A percentile compares a stretch with the other conserved stretches of the same genome.
phyloP scores from a whole-genome alignment of 2,329 filamentous ascomycete genomes.

The Talaromyces sp. region DNA sequence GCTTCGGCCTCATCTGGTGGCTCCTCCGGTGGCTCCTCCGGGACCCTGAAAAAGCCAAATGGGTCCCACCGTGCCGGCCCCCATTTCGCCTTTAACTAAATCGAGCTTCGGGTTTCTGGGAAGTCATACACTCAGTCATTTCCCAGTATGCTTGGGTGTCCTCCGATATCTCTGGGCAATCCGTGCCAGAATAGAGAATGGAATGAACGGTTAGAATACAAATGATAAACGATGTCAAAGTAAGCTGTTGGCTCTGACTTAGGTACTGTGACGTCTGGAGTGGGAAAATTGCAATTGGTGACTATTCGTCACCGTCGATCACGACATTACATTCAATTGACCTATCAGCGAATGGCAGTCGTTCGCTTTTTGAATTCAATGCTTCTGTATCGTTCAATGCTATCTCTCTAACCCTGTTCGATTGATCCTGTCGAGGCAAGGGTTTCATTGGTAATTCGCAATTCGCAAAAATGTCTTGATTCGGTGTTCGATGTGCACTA shows the following conservation, averaged over 20 bases:
- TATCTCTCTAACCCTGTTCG: neutral
- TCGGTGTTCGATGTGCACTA: neutral
- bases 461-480: neutral
- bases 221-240: neutral
- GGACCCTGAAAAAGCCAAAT: neutral
- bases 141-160: neutral
- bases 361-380: neutral
- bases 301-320: neutral
- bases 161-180: neutral
- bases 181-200: neutral
- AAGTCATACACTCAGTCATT: neutral
- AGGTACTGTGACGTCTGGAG: neutral
- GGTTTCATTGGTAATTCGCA: neutral
- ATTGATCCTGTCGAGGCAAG: neutral
- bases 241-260: neutral
- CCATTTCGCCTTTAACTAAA: neutral
- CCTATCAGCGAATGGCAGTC: neutral
- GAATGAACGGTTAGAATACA: neutral
- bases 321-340: neutral
- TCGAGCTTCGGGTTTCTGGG: neutral
- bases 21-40: neutral
- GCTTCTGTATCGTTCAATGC: neutral
- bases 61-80: neutral
- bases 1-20: neutral
- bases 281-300: neutral